Conservation (phyloP, 345 rosid species). For the Erodium maritimum region DNA sequence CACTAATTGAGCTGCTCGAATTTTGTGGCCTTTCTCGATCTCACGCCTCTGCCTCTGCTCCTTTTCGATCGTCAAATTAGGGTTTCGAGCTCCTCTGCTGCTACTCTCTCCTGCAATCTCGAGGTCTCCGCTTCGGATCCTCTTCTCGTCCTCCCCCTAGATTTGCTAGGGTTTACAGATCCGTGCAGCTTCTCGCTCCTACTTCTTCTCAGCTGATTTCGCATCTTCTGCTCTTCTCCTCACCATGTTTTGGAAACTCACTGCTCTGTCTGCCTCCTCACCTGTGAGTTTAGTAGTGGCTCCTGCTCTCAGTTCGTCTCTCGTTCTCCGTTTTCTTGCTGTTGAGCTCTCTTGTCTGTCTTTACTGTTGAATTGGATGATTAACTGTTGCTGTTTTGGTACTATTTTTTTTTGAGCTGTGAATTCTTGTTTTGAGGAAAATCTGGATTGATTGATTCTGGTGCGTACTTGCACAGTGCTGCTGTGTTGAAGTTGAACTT, state of each 20-base stretch:
- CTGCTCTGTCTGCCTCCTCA: slow-evolving; percentile 75
- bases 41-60: slow-evolving; percentile 13
- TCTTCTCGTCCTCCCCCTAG: slow-evolving; percentile 14
- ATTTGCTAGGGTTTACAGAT: slow-evolving; percentile 51
- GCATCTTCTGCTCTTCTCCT: background rate
- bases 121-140: slow-evolving; percentile 6
- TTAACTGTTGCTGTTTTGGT: background rate
- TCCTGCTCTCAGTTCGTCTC: slow-evolving; percentile 9
- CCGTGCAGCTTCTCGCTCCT: slow-evolving; percentile 22
- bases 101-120: slow-evolving; percentile 16
- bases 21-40: slow-evolving; percentile 22
- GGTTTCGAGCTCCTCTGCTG: slow-evolving; percentile 14
- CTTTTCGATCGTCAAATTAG: slow-evolving; percentile 21
- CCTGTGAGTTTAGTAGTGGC: slow-evolving; percentile 64
- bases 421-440: background rate
- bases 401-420: background rate
- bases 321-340: background rate
- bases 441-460: background rate
- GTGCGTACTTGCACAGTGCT: background rate
- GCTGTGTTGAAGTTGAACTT: background rate
- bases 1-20: too few relatives aligned
- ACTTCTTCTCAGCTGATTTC: slow-evolving; percentile 10
- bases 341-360: background rate
- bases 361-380: background rate
- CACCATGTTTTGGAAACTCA: slow-evolving; percentile 93